Evolutionary conservation across 495 filamentous ascomycete genomes (phyloP).

Genomic region (Podospora australis): DNA sequence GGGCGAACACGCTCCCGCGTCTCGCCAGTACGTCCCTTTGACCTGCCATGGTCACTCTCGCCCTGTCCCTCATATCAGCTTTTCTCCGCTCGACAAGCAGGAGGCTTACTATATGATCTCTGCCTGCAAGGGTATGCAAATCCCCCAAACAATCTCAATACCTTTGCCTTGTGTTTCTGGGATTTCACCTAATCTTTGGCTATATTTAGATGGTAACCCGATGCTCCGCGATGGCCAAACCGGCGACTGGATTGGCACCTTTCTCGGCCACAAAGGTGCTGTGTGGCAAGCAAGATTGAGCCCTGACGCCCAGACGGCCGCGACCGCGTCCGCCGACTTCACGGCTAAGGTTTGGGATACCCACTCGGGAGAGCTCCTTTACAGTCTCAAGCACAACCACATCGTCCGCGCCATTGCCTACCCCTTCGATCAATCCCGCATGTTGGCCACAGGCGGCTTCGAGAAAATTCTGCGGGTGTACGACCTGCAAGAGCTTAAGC

Average conservation of each 20-base stretch:
- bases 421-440: conserved; percentile 66
- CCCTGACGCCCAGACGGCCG: conserved; percentile 78
- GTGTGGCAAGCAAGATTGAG: conserved; percentile 93
- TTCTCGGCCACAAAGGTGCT: conserved; percentile 95
- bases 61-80: conserved; percentile 90
- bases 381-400: conserved; percentile 83
- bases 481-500: conserved; percentile 69
- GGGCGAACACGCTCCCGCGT: conserved; percentile 37
- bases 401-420: conserved; percentile 93
- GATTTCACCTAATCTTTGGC: neutral
- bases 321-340: conserved; percentile 93
- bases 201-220: conserved; percentile 74
- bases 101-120: conserved; percentile 91
- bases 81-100: conserved; percentile 76
- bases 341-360: conserved; percentile 98
- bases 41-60: conserved; percentile 97
- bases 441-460: conserved; percentile 83
- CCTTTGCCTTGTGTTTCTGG: too few species aligned
- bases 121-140: conserved; percentile 94
- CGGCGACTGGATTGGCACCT: conserved; percentile 98
- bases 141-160: too few species aligned
- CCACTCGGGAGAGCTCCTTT: conserved; percentile 82
- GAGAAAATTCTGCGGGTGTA: conserved; percentile 97
- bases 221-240: conserved; percentile 97
- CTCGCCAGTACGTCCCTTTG: conserved; percentile 65